These are phyloP conservation scores for Yamadazyma pseudoaaseri DNA, from an alignment of 1,139 yeast species.

Conservation along the genomic window DNA sequence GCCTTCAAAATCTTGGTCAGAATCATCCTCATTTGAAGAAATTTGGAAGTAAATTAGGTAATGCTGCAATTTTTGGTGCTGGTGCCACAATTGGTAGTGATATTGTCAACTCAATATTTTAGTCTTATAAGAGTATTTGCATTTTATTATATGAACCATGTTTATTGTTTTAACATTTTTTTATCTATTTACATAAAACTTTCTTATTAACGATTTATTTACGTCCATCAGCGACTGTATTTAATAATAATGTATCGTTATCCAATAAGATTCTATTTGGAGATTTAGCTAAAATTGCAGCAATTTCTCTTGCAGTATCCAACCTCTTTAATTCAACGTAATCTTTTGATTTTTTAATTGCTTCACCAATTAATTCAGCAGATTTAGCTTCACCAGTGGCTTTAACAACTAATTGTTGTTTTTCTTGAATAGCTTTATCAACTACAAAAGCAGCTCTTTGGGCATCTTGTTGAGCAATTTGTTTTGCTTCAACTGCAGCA, in stretches of 20 bases:
- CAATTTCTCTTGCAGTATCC: slow-evolving; percentile 97
- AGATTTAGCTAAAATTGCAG: slow-evolving; percentile 75
- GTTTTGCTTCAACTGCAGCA: slow-evolving; percentile 97
- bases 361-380: slow-evolving; percentile 98
- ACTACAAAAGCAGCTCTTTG: slow-evolving; percentile 97
- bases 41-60: slow-evolving; percentile 82
- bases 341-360: slow-evolving; percentile 92
- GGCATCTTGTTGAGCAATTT: slow-evolving; percentile 99
- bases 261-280: slow-evolving; percentile 92
- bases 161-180: not conserved
- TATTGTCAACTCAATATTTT: slow-evolving; percentile 80
- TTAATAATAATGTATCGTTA: slow-evolving; percentile 85
- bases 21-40: slow-evolving; percentile 48
- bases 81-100: slow-evolving; percentile 96
- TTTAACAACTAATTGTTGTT: slow-evolving; percentile 92
- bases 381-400: slow-evolving; percentile 99
- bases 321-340: slow-evolving; percentile 95
- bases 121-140: slow-evolving; percentile 12
- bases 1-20: slow-evolving; percentile 16
- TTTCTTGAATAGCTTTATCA: slow-evolving; percentile 96
- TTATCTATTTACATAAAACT: slow-evolving; percentile 2
- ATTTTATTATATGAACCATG: not conserved
- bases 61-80: slow-evolving; percentile 94
- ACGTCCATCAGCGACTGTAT: slow-evolving; percentile 74
- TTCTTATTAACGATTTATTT: slow-evolving; percentile 21